Evolutionary conservation across 78 protist genomes (phyloP).

Genomic region (slime mould (Dictyostelium discoideum)): DNA sequence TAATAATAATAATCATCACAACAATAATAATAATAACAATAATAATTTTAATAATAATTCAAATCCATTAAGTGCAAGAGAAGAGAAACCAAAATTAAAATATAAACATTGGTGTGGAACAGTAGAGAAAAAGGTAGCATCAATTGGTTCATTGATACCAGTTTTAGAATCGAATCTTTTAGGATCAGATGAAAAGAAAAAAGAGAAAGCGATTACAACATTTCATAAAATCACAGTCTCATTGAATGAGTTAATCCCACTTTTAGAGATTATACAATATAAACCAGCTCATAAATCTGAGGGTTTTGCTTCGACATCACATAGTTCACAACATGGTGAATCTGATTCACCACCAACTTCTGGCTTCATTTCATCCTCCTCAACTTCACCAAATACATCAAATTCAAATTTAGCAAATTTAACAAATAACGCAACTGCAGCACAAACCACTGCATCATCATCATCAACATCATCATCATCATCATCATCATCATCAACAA

Average conservation of each 20-base stretch:
- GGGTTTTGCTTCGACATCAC: no score
- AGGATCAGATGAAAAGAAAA: conserved; percentile 24
- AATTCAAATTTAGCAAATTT: conserved; percentile 1
- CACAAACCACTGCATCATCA: not conserved
- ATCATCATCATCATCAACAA: not conserved
- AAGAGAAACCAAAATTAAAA: conserved; percentile 44
- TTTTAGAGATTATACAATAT: conserved; percentile 25
- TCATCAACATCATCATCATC: not conserved
- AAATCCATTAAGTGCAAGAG: not conserved
- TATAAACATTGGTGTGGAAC: conserved; percentile 68
- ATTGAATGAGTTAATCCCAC: not conserved
- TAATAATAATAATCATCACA: not conserved
- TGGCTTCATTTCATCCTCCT: not conserved
- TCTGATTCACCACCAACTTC: conserved; percentile 9
- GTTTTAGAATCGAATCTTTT: not conserved
- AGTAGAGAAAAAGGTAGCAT: conserved; percentile 23
- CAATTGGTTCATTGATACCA: not conserved
- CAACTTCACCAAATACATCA: not conserved
- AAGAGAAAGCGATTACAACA: conserved; percentile 24
- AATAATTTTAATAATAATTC: not conserved
- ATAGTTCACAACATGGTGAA: not conserved
- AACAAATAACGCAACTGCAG: not conserved
- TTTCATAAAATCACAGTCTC: not conserved
- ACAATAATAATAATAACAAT: not conserved
- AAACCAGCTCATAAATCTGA: conserved; percentile 40